phyloP scores from a whole-genome alignment of 106 monocot genomes.

The Dendrobium huoshanense region DNA sequence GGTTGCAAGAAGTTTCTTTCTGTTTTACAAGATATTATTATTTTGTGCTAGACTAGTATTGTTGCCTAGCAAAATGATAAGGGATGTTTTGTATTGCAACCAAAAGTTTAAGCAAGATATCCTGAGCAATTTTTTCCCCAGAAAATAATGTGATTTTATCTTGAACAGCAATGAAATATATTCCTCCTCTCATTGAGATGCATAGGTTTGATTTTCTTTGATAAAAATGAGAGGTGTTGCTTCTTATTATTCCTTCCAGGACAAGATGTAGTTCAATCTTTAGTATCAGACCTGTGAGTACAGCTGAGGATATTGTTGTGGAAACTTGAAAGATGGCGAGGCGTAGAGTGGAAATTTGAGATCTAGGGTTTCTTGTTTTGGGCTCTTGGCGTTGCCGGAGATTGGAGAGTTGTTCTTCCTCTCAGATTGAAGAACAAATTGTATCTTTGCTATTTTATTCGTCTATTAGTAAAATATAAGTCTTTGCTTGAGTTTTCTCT shows the following conservation, averaged over 20 bases:
- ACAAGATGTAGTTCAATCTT: not conserved
- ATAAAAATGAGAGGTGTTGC: not conserved
- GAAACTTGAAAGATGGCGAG: not conserved
- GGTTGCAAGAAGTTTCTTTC: not conserved
- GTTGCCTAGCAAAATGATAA: no score
- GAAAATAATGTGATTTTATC: no score
- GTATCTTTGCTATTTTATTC: no score
- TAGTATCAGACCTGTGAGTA: not conserved
- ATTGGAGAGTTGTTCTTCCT: no score
- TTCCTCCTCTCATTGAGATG: not conserved
- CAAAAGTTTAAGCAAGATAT: not conserved
- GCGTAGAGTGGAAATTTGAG: not conserved
- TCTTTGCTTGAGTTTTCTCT: no score
- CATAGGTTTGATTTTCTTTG: not conserved
- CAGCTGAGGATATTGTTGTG: not conserved
- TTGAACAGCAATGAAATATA: not conserved
- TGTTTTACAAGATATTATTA: not conserved
- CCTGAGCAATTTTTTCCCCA: not conserved
- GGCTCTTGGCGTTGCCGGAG: no score
- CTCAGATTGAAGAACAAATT: no score
- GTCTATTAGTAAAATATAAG: no score
- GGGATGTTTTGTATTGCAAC: no score
- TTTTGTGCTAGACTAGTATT: not conserved
- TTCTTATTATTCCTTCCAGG: not conserved
- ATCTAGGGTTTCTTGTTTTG: no score